Evolutionary conservation across 129 eudicot genomes (phyloP), one percentile per base, ranked within the genome.

Genomic region (Pittosporum tobira): DNA sequence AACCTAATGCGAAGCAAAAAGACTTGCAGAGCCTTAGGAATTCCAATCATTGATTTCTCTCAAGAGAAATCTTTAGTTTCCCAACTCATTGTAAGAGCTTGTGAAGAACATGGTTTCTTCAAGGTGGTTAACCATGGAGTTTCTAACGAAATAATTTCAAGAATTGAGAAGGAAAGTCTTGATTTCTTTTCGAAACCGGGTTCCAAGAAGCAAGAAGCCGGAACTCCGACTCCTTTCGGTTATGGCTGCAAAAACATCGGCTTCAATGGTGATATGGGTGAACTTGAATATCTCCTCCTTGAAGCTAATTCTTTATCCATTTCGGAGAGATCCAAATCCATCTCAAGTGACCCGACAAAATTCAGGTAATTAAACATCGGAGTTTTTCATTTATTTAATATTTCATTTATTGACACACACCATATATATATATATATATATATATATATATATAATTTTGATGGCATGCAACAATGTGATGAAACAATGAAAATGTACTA

Each of bases 291-390:
- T 64, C 71, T 91, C 70, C 81, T 91, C 18, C 83, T 91, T 58
- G 85, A 83, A 72, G 83, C 94, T 11, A 75, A 74, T 42, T 66
- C 87, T 29, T 43, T n/a, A 43, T 64, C 77, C 48, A 12, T 67
- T 51, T 56, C 68, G 0, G 44, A 65, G 13, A 50, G 69, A 43
- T 65, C 84, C 48, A 52, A 50, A 19, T 15, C 65, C 46, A 48
- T 73, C 15, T 68, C 87, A 16, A 42, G 54, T 23, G 71, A 80
- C 59, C 87, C 95, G 29, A 18, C 77, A 5, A 50, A 63, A 22
- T 91, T 91, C 77, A 86, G 98, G 98, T 91, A 78, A 26, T n/a
- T 23, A n/a, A n/a, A n/a, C n/a, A n/a, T n/a, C n/a, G n/a, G n/a
- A n/a, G n/a, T n/a, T n/a, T n/a, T 22, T 42, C 26, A 24, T 43